Evolutionary conservation across 179 eudicot genomes (phyloP), one percentile per base, ranked within the genome.

Genomic region (Beta lomatogona): DNA sequence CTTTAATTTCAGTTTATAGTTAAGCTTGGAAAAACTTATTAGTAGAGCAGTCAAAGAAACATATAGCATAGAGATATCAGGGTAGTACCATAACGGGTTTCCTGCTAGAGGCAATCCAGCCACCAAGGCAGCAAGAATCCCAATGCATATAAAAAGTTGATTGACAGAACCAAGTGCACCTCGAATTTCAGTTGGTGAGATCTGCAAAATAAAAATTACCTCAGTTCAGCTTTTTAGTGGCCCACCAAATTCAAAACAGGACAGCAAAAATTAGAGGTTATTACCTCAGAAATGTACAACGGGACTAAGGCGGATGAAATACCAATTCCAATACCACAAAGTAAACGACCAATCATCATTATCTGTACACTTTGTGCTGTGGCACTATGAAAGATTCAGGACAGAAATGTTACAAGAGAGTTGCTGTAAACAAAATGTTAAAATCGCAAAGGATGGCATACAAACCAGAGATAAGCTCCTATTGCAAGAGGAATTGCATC

Each of bases 131-230:
- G 89, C 95, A 77, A 95, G 98, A 85, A 95, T 94, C 71, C 99
- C 99, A 81, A 95, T 83, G 86, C 99, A 95, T 78, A 95, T 95
- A 79, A 91, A 95, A 75, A 95, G 89, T 87, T 95, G 99, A 88
- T 95, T 95, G 89, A 94, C 92, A 53, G 99, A 90, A 53, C 99
- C 99, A 87, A 95, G 99, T 57, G 98, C 93, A 61, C 99, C 99
- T 2, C 99, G 95, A 77, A 95, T 95, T 83, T 95, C 99, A 82
- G 99, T 95, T 13, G 99, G 99, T 63, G 99, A 94, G 77, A 95
- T 95, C 99, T 95, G 88, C 44, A 73, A 82, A 79, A 41, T 63
- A 89, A 58, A 77, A 54, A 68, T 55, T 9, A 25, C 59, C 44
- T 78, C 72, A 66, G 53, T 28, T 78, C 61, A 75, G 55, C 36